Percentiles rank a stretch among this genome's conserved stretches.
Conservation (phyloP, 1,284 basidiomycete species). For the Apiotrichum sp. region DNA sequence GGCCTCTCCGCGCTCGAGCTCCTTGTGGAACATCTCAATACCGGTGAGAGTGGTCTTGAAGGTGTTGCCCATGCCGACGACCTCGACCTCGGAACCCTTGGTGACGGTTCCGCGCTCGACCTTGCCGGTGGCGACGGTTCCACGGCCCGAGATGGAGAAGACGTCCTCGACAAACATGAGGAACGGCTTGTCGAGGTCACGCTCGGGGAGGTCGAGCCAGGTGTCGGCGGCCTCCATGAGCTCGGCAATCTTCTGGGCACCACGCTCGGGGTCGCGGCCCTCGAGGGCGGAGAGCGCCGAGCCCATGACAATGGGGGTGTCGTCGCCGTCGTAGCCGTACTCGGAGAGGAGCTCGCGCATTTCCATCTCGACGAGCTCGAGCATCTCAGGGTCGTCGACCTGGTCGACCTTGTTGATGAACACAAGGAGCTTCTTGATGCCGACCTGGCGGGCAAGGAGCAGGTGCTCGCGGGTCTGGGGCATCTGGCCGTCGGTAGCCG, state of each 20-base stretch:
- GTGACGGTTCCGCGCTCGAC: conserved; percentile 89
- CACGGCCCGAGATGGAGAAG: conserved; percentile 97
- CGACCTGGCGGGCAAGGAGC: conserved; percentile 94
- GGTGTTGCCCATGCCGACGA: conserved; percentile 76
- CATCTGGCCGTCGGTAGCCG: conserved; percentile 99
- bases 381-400: conserved; percentile 95
- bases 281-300: conserved; percentile 94
- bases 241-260: conserved; percentile 73
- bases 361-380: conserved; percentile 99
- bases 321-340: conserved; percentile 94
- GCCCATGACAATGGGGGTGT: conserved; percentile 94
- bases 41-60: conserved; percentile 95
- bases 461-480: conserved; percentile 98
- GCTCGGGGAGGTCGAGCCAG: conserved; percentile 92
- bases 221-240: conserved; percentile 82
- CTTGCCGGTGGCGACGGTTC: conserved; percentile 96
- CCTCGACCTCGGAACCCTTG: conserved; percentile 92
- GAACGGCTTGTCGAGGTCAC: conserved; percentile 98
- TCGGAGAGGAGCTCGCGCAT: conserved; percentile 94
- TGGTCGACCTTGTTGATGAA: conserved; percentile 98
- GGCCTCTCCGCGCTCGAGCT: conserved; percentile 94
- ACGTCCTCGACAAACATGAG: conserved; percentile 95
- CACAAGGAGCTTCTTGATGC: conserved; percentile 95
- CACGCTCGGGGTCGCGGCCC: conserved; percentile 70
- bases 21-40: conserved; percentile 99